These are phyloP conservation scores for Nigrospora oryzae DNA, from an alignment of 2,329 filamentous ascomycete species.

Conservation along the genomic window DNA sequence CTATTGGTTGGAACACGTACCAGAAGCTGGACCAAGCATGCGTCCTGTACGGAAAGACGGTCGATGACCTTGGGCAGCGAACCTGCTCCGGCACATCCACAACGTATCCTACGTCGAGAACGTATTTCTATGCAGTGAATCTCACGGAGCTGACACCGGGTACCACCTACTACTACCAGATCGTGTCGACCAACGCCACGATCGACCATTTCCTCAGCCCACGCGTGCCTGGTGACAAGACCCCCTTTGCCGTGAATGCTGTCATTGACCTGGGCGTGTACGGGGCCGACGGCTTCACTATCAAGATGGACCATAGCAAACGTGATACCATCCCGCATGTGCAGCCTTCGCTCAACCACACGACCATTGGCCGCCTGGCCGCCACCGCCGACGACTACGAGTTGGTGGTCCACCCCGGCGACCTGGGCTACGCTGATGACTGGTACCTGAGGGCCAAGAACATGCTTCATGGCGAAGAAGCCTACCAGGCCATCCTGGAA, in stretches of 20 bases:
- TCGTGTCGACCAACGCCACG: conserved; percentile 45
- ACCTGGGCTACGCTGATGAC: conserved; percentile 51
- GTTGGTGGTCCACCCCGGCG: conserved; percentile 43
- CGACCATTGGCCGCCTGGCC: conserved; percentile 47
- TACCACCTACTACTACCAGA: conserved; percentile 53
- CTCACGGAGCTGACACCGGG: conserved; percentile 37
- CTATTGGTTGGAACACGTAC: conserved; percentile 51
- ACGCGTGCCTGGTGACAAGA: conserved; percentile 42
- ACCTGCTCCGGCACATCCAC: conserved; percentile 36
- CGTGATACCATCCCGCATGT: conserved; percentile 38
- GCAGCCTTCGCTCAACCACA: conserved; percentile 45
- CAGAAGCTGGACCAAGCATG: conserved; percentile 33
- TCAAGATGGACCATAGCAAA: conserved; percentile 32
- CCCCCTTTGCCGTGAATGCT: conserved; percentile 41
- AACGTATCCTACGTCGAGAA: conserved; percentile 46
- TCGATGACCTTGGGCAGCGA: conserved; percentile 23
- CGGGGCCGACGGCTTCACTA: conserved; percentile 42
- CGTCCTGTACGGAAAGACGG: conserved; percentile 41
- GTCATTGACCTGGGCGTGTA: conserved; percentile 49
- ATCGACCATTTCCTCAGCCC: conserved; percentile 45
- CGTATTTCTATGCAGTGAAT: conserved; percentile 39
- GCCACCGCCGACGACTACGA: conserved; percentile 45
- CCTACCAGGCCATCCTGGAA: conserved; percentile 48
- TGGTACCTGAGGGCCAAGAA: conserved; percentile 40
- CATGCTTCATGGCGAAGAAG: conserved; percentile 35